Percentiles rank a stretch among this genome's conserved stretches.
Evolutionary conservation across 2,329 filamentous ascomycete species (phyloP).

Genomic region (Alternaria dauci): DNA sequence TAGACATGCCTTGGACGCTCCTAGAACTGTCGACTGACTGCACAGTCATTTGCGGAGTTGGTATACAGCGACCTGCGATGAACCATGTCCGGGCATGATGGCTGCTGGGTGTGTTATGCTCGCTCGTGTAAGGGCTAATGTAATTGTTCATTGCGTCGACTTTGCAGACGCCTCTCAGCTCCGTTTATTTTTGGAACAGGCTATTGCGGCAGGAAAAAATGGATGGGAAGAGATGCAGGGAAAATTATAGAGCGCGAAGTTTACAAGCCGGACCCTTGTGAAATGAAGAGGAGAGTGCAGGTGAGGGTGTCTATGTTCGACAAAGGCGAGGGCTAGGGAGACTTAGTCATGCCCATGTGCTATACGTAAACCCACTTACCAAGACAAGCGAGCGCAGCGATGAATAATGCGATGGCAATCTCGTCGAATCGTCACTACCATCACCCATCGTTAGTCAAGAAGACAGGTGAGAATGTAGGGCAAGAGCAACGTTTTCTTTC

Average conservation of each 20-base stretch:
- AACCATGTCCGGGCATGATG: neutral
- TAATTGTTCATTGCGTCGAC: constrained; percentile 2
- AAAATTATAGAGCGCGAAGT: neutral
- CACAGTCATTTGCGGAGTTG: neutral
- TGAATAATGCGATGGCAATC: neutral
- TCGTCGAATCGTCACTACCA: neutral
- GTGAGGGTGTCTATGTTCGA: no score
- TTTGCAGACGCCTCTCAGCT: neutral
- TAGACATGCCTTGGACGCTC: neutral
- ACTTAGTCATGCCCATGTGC: neutral
- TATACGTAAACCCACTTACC: neutral
- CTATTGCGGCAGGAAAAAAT: neutral
- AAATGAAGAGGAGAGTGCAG: neutral
- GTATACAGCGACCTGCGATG: neutral
- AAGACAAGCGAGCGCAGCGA: neutral
- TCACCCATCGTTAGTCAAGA: neutral
- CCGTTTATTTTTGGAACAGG: neutral
- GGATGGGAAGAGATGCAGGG: neutral
- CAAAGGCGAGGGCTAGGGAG: neutral
- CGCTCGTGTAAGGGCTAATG: neutral
- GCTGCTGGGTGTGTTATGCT: neutral
- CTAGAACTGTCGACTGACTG: neutral
- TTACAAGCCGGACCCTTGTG: neutral
- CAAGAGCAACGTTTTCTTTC: neutral
- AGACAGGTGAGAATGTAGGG: neutral